phyloP scores from a whole-genome alignment of 352 stramenopile genomes.

The Pythium vanterpoolii region DNA sequence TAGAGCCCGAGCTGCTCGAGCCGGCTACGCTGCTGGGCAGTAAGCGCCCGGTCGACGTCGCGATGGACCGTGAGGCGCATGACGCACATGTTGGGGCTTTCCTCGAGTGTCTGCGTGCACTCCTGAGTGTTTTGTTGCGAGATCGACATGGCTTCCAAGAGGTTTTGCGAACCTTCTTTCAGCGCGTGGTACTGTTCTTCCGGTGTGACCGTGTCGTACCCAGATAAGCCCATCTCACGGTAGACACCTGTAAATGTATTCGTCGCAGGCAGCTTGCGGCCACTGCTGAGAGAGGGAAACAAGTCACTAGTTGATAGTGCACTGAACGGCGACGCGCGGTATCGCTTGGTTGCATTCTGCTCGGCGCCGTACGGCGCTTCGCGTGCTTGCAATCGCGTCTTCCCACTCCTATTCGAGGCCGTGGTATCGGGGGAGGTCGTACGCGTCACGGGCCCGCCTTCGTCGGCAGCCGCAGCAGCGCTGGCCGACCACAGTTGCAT shows the following conservation, averaged over 20 bases:
- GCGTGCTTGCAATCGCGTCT: conserved; percentile 17
- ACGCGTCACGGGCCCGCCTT: conserved; percentile 11
- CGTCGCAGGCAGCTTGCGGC: neutral
- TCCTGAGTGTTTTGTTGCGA: conserved; percentile 76
- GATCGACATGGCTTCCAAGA: conserved; percentile 67
- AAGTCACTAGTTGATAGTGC: conserved; percentile 3
- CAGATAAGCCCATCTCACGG: conserved; percentile 6
- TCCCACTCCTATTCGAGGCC: neutral
- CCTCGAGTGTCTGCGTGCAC: conserved; percentile 65
- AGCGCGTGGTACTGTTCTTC: conserved; percentile 37
- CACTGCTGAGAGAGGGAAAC: conserved; percentile 11
- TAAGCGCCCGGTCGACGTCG: conserved; percentile 58
- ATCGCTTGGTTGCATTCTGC: conserved; percentile 16
- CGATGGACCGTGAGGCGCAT: conserved; percentile 65
- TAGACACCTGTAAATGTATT: neutral
- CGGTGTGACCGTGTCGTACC: conserved; percentile 18
- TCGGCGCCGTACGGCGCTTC: conserved; percentile 15
- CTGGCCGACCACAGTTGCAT: conserved; percentile 19
- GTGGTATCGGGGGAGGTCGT: conserved; percentile 10
- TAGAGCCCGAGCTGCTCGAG: conserved; percentile 53
- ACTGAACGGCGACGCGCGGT: conserved; percentile 19
- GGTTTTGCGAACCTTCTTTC: conserved; percentile 51
- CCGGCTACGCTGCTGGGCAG: conserved; percentile 47
- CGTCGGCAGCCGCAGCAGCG: neutral
- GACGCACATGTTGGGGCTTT: conserved; percentile 51